These are phyloP conservation scores for Rhizoctonia solani DNA, from an alignment of 1,284 basidiomycete genomes.

Conservation along the genomic window DNA sequence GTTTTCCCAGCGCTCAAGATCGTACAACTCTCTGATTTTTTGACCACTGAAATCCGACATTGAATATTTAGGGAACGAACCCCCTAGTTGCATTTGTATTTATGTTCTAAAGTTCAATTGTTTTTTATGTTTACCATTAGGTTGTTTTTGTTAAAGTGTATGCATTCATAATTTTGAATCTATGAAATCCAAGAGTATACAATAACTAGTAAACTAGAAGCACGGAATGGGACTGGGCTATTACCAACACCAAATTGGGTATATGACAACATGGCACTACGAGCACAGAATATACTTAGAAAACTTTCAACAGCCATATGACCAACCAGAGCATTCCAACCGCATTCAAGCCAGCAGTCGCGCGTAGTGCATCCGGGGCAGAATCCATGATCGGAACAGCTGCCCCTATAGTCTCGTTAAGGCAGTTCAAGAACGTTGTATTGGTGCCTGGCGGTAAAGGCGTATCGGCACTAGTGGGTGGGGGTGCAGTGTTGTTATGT, in stretches of 20 bases:
- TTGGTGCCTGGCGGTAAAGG: constrained; percentile 36
- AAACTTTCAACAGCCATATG: constrained; percentile 11
- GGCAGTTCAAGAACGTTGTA: constrained; percentile 34
- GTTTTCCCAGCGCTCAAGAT: neutral
- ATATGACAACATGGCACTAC: no score
- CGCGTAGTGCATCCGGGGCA: constrained; percentile 5
- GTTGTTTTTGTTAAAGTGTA: neutral
- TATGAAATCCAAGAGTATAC: neutral
- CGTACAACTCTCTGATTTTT: constrained; percentile 15
- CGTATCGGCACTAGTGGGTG: constrained; percentile 11
- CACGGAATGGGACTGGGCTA: neutral
- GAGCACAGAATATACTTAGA: neutral
- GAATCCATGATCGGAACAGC: constrained; percentile 35
- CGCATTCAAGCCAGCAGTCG: neutral
- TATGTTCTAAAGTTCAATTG: no score
- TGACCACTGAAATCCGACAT: neutral
- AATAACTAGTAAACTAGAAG: neutral
- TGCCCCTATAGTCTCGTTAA: constrained; percentile 36
- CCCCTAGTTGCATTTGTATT: neutral
- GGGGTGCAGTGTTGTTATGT: constrained; percentile 31
- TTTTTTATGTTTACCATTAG: no score
- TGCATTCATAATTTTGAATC: no score
- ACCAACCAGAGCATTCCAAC: constrained; percentile 24
- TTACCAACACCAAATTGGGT: neutral
- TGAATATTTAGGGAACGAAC: neutral